Evolutionary conservation across 208 protist species (phyloP).

Genomic region (Leptomonas seymouri): DNA sequence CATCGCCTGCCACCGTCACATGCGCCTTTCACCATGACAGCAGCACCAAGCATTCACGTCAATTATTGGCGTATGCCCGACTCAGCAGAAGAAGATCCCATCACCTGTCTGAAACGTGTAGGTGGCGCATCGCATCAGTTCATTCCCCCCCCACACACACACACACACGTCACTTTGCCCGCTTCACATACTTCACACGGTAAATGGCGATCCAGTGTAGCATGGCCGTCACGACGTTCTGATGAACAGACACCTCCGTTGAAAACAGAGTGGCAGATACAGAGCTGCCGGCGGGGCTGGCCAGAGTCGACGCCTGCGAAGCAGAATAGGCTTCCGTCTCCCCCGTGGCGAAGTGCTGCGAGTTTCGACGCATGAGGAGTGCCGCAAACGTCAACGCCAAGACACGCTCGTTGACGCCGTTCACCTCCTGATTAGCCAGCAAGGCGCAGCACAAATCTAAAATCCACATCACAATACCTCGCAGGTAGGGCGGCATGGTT

Average conservation of each 20-base stretch:
- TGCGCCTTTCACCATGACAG: no score
- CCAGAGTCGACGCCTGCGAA: constrained; percentile 8
- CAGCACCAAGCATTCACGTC: no score
- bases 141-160: no score
- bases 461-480: constrained; percentile 73
- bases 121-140: no score
- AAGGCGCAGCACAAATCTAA: constrained; percentile 76
- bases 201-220: constrained; percentile 76
- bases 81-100: no score
- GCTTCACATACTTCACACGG: constrained; percentile 44
- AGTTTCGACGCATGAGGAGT: constrained; percentile 51
- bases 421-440: constrained; percentile 59
- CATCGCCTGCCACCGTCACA: no score
- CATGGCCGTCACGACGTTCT: constrained; percentile 63
- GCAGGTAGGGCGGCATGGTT: constrained; percentile 63
- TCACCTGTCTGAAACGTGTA: no score
- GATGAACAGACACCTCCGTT: constrained; percentile 41
- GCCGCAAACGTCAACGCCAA: constrained; percentile 80
- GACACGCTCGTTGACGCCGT: constrained; percentile 64
- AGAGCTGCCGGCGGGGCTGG: constrained; percentile 1
- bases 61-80: no score
- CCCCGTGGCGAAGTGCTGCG: constrained; percentile 1
- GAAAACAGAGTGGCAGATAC: constrained; percentile 30
- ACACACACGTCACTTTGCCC: constrained; percentile 13
- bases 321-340: constrained; percentile 34